phyloP scores from a whole-genome alignment of 75 land plant genomes.

The Cunninghamia lanceolata region DNA sequence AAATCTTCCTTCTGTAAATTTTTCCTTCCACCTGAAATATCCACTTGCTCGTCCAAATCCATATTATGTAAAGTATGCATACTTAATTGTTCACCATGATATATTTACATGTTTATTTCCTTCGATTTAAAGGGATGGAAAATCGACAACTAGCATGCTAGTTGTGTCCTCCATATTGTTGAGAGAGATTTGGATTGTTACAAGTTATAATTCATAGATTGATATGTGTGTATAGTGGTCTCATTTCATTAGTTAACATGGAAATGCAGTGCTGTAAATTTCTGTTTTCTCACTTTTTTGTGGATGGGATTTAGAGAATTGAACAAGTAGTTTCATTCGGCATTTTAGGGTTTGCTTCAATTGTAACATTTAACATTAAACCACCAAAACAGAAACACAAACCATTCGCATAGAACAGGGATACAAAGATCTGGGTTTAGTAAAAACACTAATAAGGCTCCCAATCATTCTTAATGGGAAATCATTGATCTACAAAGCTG shows the following conservation, averaged over 20 bases:
- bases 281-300: background rate
- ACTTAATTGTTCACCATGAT: background rate
- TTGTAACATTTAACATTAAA: background rate
- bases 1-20: background rate
- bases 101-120: background rate
- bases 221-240: background rate
- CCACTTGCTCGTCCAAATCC: background rate
- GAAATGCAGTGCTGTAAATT: background rate
- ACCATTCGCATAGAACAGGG: background rate
- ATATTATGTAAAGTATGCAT: background rate
- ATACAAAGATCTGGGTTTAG: background rate
- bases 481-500: background rate
- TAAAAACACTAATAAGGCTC: background rate
- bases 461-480: background rate
- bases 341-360: background rate
- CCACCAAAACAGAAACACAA: background rate
- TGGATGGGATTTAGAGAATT: background rate
- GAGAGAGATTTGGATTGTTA: background rate
- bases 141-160: background rate
- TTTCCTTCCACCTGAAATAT: background rate
- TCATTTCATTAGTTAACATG: background rate
- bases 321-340: background rate
- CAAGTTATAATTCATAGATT: background rate
- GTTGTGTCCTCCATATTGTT: background rate
- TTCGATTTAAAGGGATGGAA: background rate